A percentile compares a stretch with the other conserved stretches of the same genome.
Conservation (phyloP, 2,329 filamentous ascomycete species). For the Aspergillus japonicus region DNA sequence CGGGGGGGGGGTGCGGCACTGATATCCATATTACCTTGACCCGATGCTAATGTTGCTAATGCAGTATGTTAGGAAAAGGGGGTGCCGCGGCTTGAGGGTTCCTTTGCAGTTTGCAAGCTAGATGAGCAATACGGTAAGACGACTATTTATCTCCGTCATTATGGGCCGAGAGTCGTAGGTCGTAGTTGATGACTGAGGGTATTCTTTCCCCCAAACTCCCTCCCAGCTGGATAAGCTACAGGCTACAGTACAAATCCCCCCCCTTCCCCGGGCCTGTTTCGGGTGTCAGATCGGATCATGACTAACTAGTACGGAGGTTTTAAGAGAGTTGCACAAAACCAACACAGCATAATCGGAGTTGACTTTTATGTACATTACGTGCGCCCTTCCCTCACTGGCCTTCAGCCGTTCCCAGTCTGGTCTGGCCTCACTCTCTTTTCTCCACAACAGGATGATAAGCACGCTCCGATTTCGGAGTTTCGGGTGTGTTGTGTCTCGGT, state of each 20-base stretch:
- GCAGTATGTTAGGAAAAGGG: background rate
- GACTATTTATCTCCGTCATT: background rate
- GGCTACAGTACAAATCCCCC: background rate
- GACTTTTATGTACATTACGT: background rate
- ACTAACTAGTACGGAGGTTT: background rate
- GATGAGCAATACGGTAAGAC: background rate
- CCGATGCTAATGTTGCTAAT: background rate
- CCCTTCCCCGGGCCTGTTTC: background rate
- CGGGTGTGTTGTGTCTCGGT: background rate
- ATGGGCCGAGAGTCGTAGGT: background rate
- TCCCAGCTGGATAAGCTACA: background rate
- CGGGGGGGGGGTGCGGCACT: background rate
- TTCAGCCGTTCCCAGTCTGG: background rate
- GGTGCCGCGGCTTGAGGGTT: background rate
- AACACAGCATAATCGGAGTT: background rate
- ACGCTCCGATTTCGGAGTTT: constrained; percentile 10
- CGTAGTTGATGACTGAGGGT: background rate
- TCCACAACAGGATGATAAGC: constrained; percentile 4
- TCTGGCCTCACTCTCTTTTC: background rate
- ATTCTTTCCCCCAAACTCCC: background rate
- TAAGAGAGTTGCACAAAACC: background rate
- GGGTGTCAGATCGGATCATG: background rate
- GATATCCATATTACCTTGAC: background rate
- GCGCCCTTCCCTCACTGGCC: background rate
- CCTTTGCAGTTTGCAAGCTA: background rate